Conservation (phyloP, 768 basidiomycete genomes). For the Kwoniella heveanensis region DNA sequence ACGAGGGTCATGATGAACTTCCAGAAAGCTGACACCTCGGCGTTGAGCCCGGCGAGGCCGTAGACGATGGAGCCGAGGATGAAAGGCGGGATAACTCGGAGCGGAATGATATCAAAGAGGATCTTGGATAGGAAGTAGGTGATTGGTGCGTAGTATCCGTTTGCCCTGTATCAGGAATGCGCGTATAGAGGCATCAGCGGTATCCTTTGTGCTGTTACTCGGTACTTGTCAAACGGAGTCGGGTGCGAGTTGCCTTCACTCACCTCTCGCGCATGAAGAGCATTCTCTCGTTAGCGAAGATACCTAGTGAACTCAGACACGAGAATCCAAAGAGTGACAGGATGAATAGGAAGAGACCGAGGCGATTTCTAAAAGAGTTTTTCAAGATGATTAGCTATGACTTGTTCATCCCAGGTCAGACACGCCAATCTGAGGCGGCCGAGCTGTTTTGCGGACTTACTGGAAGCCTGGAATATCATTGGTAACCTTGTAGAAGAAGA, state of each 20-base stretch:
- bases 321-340: slow-evolving; percentile 97
- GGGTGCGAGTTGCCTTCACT: slow-evolving; percentile 32
- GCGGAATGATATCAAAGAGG: slow-evolving; percentile 92
- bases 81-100: slow-evolving; percentile 91
- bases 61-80: slow-evolving; percentile 96
- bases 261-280: slow-evolving; percentile 98
- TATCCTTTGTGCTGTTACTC: too few relatives aligned
- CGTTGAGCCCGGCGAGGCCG: slow-evolving; percentile 89
- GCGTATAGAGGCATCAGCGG: not conserved
- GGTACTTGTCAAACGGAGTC: too few relatives aligned
- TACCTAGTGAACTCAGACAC: slow-evolving; percentile 85
- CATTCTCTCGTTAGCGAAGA: slow-evolving; percentile 93
- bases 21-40: slow-evolving; percentile 88
- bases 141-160: slow-evolving; percentile 95
- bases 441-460: slow-evolving; percentile 61
- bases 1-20: slow-evolving; percentile 96
- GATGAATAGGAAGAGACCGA: slow-evolving; percentile 94
- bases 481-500: slow-evolving; percentile 85
- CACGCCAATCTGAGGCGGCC: not conserved
- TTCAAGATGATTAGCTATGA: not conserved
- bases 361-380: slow-evolving; percentile 47
- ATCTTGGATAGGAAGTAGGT: slow-evolving; percentile 95
- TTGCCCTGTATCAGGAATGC: slow-evolving; percentile 63
- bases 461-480: slow-evolving; percentile 98
- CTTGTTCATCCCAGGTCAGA: too few relatives aligned